Evolutionary conservation across 768 basidiomycete genomes (phyloP), one percentile per base, ranked within the genome.

Genomic region (Panus rudis): DNA sequence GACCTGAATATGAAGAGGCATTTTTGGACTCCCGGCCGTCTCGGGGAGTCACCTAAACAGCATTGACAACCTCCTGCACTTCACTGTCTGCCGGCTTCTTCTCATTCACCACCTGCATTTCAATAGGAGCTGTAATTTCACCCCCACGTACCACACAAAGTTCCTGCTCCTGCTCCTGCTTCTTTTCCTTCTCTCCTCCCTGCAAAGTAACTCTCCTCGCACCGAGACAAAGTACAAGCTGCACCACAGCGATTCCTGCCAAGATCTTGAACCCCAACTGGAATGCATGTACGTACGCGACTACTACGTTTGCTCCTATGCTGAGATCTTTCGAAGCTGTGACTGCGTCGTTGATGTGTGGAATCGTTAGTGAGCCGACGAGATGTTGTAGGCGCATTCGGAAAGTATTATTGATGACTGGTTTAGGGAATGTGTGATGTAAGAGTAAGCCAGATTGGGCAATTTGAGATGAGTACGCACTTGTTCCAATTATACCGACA

Each of bases 301-400:
- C 4, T 3, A 50, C 45, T 23, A 46, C 39, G 6, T 26, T 32
- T 3, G 32, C 3, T 3, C 44, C 43, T 16, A 37, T 21, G 11
- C 31, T 20, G 6, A 44, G 48, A 30, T 42, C 38, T 25, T 16
- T 23, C 6, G 48, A 22, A 12, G 48, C 48, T 26, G 48, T 25
- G 20, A 50, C 48, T n/a, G 48, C 48, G 40, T 50, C 48, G 35
- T 50, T 50, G 39, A 50, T 37, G 48, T 41, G 37, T 6, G 39
- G 39, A 16, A 39, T 21, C 20, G 41, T 27, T 12, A 14, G 24
- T 3, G 33, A 8, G 11, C 37, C 21, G 11, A 32, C 21, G 27
- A 46, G 27, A 1, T 16, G 10, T 1, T 39, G 12, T 4, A 50
- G 31, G 14, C 26, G 24, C 16, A 33, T 8, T 25, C 48, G 43